A percentile compares a stretch with the other conserved stretches of the same genome.
These are phyloP conservation scores for Brachypodium distachyon DNA, from an alignment of 202 grass and related monocot species.

Conservation along the genomic window DNA sequence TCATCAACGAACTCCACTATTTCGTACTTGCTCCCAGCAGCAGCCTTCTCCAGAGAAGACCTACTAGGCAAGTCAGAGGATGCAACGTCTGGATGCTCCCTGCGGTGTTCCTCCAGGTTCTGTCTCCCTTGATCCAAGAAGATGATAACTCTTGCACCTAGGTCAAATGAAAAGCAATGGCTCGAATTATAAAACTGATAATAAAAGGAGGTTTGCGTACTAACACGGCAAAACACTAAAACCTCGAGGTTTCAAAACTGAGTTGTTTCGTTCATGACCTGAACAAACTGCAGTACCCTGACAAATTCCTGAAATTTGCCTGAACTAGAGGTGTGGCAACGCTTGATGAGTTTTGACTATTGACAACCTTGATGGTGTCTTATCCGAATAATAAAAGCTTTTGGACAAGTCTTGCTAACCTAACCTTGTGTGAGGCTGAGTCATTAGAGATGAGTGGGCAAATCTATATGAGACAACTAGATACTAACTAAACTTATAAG, in stretches of 20 bases:
- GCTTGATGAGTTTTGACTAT: background rate
- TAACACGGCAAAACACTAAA: background rate
- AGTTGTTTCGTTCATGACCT: background rate
- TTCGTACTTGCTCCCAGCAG: conserved; percentile 45
- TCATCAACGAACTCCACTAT: conserved; percentile 71
- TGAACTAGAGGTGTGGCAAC: background rate
- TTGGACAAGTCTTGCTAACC: background rate
- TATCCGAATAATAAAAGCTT: background rate
- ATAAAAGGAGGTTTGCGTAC: background rate
- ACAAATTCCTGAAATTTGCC: background rate
- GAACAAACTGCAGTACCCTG: background rate
- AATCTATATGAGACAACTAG: background rate
- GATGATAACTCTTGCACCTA: conserved; percentile 77
- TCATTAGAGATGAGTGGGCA: background rate
- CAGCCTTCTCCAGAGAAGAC: conserved; percentile 49
- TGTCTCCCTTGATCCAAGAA: conserved; percentile 72
- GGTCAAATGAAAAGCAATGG: background rate
- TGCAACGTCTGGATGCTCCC: conserved; percentile 55
- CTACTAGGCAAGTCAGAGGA: conserved; percentile 56
- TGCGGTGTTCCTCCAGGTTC: conserved; percentile 49
- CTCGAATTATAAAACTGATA: background rate
- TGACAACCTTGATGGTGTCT: background rate
- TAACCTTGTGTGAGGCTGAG: background rate
- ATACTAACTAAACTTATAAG: background rate
- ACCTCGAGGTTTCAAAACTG: background rate